phyloP scores from a whole-genome alignment of 1,284 basidiomycete species.

The Ceratobasidium sp. region DNA sequence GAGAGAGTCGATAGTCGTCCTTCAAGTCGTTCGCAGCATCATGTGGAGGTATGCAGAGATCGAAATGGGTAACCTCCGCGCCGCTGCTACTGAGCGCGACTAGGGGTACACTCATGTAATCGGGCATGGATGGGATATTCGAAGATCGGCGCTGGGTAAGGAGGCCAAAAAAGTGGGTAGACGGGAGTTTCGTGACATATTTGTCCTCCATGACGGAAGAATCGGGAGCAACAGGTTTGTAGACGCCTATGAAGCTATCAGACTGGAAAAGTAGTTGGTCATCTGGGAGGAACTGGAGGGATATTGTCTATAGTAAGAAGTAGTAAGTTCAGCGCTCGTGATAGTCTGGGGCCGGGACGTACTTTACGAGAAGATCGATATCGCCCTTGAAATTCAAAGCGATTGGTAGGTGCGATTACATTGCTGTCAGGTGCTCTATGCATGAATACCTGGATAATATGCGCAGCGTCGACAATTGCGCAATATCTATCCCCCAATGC shows the following conservation, averaged over 20 bases:
- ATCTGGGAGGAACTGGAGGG: constrained; percentile 20
- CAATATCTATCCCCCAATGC: constrained; percentile 26
- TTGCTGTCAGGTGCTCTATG: not conserved
- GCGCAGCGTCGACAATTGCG: constrained; percentile 24
- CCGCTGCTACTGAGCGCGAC: constrained; percentile 5
- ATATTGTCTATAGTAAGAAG: constrained; percentile 20
- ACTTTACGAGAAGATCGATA: constrained; percentile 18
- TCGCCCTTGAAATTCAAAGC: constrained; percentile 10
- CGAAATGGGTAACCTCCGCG: constrained; percentile 21
- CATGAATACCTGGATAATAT: constrained; percentile 28
- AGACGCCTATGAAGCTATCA: constrained; percentile 23
- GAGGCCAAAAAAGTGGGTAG: constrained; percentile 25
- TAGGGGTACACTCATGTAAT: constrained; percentile 8
- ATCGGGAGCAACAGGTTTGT: constrained; percentile 10
- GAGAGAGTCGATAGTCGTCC: constrained; percentile 14
- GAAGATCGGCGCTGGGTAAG: constrained; percentile 19
- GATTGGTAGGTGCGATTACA: not conserved
- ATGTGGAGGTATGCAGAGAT: not conserved
- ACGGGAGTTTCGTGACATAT: constrained; percentile 18
- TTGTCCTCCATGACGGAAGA: constrained; percentile 4
- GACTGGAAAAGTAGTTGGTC: constrained; percentile 27
- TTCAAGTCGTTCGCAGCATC: not conserved
- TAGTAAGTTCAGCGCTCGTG: too few species aligned
- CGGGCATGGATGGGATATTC: not conserved
- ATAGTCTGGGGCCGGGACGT: not conserved